Base-by-base conservation (phyloP, 164 flowering plant genomes). In the Vitis rupestris region DNA sequence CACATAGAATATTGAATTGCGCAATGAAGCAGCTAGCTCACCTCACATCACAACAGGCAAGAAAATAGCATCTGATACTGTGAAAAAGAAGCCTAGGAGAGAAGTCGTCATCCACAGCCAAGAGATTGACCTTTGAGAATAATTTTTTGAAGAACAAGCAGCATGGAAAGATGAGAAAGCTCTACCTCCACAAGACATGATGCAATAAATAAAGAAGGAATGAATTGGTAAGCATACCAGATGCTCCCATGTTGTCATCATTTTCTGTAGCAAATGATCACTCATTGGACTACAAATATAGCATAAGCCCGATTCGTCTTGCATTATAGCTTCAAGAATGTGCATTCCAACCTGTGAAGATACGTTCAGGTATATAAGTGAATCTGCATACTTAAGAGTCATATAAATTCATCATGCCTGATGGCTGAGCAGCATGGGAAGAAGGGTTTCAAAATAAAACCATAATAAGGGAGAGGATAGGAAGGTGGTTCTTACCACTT, bases 1-100 rank as follows among this genome's bases (percentile, higher is more conserved):
- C 3, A 10, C 37, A 8, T 50, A 15, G 30, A 15, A 29, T 7
- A 14, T 30, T 53, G 56, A 65, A 53, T 65, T 29, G 12, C 49
- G 1, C 12, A 14, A 10, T 61, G 16, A 23, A 23, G 27, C 27
- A 23, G 27, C 27, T 23, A 52, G 27, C 65, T 70, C 59, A 83
- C 86, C 76, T 75, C 50, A 37, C 17, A 67, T 83, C 69, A 66
- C 17, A 61, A 62, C 82, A 78, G 62, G 82, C 44, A 59, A 82
- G 82, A 72, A 75, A 49, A 65, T 76, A 80, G 76, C 87, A 82
- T 60, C 87, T 64, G 52, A 84, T 69, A 37, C 80, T 72, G 67
- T 84, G 82, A 73, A 80, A 84, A 49, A 84, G 77, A 29, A 84
- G 75, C 8, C 84, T 80, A 13, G 87, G 85, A 47, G 80, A 80